Evolutionary conservation across 2,329 filamentous ascomycete genomes (phyloP), one percentile per base, ranked within the genome.

Genomic region (Penicillium sp.): DNA sequence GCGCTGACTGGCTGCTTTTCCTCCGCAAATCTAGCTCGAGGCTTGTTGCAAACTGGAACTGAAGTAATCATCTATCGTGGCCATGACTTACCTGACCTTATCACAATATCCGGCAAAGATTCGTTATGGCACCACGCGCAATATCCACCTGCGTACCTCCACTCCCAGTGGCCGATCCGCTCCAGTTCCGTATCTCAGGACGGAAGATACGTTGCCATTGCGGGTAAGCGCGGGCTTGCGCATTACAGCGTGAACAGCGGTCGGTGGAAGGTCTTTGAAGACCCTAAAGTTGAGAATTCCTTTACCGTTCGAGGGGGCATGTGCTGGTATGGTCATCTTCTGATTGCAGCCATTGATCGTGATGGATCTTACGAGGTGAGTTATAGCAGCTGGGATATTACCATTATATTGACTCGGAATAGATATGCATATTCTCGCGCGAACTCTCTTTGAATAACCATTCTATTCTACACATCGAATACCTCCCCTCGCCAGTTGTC

Each of bases 301-400:
- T 99, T 99, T 73, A 88, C 92, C 26, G 92, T 99, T 15, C 85
- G 93, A 65, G 95, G 95, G 53, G 95, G 95, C 7, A 97, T 99
- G 93, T 98, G 94, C 75, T 99, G 95, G 95, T 93, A 96, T 74
- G 93, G 96, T 68, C 94, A 99, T 77, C 91, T 98, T 35, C 83
- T 99, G 19, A 91, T 98, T 60, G 93, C 93, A 45, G 93, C 94
- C 4, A 90, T 97, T n/a, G 95, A 99, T 76, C 89, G 88, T 58
- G 91, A 91, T 68, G 86, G 89, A 67, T 88, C 88, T 23, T 93
- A 93, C 70, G 91, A 97, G 81, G 85, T 86, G 77, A 26, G 65
- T 57, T 26, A 26, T 26, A 26, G 3, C 26, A 1, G 26, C 44
- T 19, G 35, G 17, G 11, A 11, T 15, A 21, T 15, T 1, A 8